phyloP scores from a whole-genome alignment of 1,139 yeast genomes.

The Hansenula lynferdii region DNA sequence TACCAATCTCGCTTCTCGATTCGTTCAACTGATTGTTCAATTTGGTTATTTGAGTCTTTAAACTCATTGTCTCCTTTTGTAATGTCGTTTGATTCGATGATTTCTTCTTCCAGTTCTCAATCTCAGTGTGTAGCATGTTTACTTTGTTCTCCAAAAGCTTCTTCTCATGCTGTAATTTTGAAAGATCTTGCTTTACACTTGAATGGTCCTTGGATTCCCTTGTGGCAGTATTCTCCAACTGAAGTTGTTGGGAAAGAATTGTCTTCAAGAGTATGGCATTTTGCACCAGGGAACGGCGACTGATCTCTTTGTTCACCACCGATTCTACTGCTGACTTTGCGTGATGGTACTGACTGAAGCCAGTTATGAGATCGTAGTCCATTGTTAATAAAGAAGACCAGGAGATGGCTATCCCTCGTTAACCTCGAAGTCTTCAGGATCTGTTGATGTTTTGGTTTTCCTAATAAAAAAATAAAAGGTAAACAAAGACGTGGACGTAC shows the following conservation, averaged over 20 bases:
- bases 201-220: conserved; percentile 12
- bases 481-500: too few species aligned
- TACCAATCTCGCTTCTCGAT: conserved; percentile 13
- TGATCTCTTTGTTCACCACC: conserved; percentile 10
- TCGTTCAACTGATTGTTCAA: conserved; percentile 16
- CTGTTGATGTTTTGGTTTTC: too few species aligned
- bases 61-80: conserved; percentile 17
- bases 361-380: background rate
- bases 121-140: conserved; percentile 11
- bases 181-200: conserved; percentile 14
- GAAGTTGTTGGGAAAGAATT: conserved; percentile 14
- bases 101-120: conserved; percentile 20
- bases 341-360: conserved; percentile 4
- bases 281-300: conserved; percentile 15
- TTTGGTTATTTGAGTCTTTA: conserved; percentile 19
- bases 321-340: conserved; percentile 6
- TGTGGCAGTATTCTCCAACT: conserved; percentile 6
- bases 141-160: conserved; percentile 18
- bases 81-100: conserved; percentile 10
- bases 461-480: too few species aligned
- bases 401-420: too few species aligned
- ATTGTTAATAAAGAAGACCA: too few species aligned
- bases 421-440: too few species aligned
- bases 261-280: conserved; percentile 14
- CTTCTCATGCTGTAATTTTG: conserved; percentile 18